Evolutionary conservation across 1,284 basidiomycete species (phyloP).

Genomic region (Heterobasidion annosum): DNA sequence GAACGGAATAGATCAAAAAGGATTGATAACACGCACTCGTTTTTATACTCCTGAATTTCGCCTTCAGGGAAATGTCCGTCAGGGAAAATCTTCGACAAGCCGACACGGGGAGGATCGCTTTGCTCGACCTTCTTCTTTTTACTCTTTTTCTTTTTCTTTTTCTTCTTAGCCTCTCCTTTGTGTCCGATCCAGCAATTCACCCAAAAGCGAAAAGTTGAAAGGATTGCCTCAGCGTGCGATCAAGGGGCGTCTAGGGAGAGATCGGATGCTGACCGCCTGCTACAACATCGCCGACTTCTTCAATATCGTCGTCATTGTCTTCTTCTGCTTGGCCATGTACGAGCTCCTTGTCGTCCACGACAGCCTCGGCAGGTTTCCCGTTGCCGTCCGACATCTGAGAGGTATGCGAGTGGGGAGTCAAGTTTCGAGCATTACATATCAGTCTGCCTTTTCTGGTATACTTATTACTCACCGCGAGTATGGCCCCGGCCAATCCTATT

Average conservation of each 20-base stretch:
- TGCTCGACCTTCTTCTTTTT: constrained; percentile 79
- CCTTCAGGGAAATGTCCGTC: constrained; percentile 86
- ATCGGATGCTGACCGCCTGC: background rate
- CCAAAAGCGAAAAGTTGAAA: background rate
- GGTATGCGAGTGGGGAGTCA: too few species aligned
- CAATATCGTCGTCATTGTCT: background rate
- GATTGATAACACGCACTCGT: constrained; percentile 55
- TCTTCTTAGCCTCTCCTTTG: constrained; percentile 27
- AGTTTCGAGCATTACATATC: too few species aligned
- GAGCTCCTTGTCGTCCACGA: background rate
- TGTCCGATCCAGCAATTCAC: background rate
- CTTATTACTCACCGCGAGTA: too few species aligned
- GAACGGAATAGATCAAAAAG: background rate
- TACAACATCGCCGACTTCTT: background rate
- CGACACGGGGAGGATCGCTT: constrained; percentile 90
- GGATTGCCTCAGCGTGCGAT: background rate
- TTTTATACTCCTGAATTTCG: constrained; percentile 86
- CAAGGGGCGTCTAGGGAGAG: background rate
- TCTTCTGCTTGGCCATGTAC: constrained; percentile 1
- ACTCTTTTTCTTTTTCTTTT: constrained; percentile 93
- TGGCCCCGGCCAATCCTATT: too few species aligned
- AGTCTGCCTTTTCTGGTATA: too few species aligned
- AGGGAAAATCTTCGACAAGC: constrained; percentile 85
- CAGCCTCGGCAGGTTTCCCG: background rate
- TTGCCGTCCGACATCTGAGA: background rate